Base-by-base conservation (phyloP, 345 rosid species). In the Punica granatum region DNA sequence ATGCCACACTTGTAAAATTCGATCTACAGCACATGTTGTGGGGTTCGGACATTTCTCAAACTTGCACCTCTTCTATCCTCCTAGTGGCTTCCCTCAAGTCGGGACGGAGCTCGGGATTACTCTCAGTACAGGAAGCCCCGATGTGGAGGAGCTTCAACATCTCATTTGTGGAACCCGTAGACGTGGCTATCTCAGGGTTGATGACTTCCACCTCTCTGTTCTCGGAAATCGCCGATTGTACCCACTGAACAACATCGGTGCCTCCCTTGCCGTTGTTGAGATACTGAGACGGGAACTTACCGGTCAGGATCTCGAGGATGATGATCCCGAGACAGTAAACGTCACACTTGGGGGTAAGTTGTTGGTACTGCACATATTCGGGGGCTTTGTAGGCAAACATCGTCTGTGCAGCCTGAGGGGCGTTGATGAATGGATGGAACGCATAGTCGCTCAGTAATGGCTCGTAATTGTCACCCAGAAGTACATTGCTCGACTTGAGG, bases 401-500 rank as follows among this genome's bases (percentile, higher is more conserved):
- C 23, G 81, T 73, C 44, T 85, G 85, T 1, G 81, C 34, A 25
- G 70, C 85, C 46, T 70, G 74, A 41, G 32, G 26, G 21, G 75
- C 60, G 62, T 76, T 77, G 60, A 78, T 69, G 21, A 93, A 71
- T 7, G 92, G 86, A 69, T 76, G 67, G 66, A 87, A 85, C 7
- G 94, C 93, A 53, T 80, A 88, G 76, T 93, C 98, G 7, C 75
- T 76, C 28, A 90, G 74, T 59, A 85, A 31, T 13, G 98, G 89
- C 31, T 86, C 90, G 35, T 82, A 85, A 59, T 77, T 74, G 18
- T 75, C 76, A 0, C 69, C 67, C 28, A 93, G 71, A 31, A 93
- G 84, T 36, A 93, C 73, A 37, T 93, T 90, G 82, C 97, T 88
- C 11, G 97, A 90, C 72, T 90, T 93, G 67, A 93, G 90, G 70